Base-by-base conservation (phyloP, 1,139 yeast species). In the Blastobotrys indianensis region DNA sequence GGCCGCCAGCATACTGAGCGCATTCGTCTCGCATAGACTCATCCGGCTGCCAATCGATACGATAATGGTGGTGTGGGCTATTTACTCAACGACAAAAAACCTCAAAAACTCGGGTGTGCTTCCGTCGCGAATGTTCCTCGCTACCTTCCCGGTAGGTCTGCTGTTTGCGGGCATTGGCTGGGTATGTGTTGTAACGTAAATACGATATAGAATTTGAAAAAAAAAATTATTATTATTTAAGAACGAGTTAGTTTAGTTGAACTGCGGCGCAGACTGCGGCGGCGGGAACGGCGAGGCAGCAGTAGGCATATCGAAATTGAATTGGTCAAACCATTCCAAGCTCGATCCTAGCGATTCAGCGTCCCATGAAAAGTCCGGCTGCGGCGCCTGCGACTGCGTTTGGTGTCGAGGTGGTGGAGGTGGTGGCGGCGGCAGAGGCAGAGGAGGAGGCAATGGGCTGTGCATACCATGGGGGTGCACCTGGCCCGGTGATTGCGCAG, bases 131-230 rank as follows among this genome's bases (percentile, higher is more conserved):
- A 79, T 84, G 1, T 71, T 82, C 39, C 68, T 86, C 52, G 94
- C 94, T 12, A 73, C 83, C 10, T 85, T 82, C 58, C 95, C 95
- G 0, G 81, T 86, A n/a, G 82, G 79, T 1, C 70, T 86, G 50
- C 80, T 85, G 61, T 86, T 82, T 61, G 76, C 82, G 1, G 76
- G 83, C 2, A 70, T 85, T 48, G 80, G 88, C 28, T 85, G 94
- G 94, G 68, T 85, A 41, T 82, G 83, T 52, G 83, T 85, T 13
- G 80, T 85, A 45, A 79, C 86, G 20, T 82, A 66, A 59, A 37
- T 15, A 23, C n/a, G n/a, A n/a, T n/a, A n/a, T n/a, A n/a, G n/a
- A n/a, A n/a, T n/a, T n/a, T n/a, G n/a, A n/a, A n/a, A n/a, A n/a
- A n/a, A n/a, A n/a, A n/a, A n/a, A n/a, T n/a, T n/a, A n/a, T n/a